phyloP scores from a whole-genome alignment of 208 protist species.

The Crithidia fasciculata region DNA sequence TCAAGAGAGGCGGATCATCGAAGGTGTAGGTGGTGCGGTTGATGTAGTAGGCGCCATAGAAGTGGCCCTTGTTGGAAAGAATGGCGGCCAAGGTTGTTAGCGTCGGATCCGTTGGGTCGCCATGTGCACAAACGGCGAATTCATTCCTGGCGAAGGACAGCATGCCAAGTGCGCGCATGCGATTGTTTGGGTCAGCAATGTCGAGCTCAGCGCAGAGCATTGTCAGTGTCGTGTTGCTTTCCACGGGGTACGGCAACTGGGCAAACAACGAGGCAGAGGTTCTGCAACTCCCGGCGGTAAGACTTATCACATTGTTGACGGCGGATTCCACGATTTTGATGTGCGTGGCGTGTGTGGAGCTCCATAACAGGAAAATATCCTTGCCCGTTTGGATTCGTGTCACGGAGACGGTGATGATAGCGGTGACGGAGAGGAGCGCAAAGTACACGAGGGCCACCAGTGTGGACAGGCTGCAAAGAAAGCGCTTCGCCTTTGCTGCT shows the following conservation, averaged over 20 bases:
- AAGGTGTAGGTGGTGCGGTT: conserved; percentile 3
- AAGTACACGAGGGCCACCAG: conserved; percentile 2
- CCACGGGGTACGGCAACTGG: not conserved
- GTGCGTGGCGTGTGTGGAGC: not conserved
- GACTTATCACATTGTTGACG: not conserved
- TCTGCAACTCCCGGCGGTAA: not conserved
- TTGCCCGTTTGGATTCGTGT: not conserved
- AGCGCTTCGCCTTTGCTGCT: not conserved
- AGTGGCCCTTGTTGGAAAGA: not conserved
- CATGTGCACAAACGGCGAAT: not conserved
- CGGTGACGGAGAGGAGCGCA: not conserved
- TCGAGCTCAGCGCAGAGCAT: conserved; percentile 5
- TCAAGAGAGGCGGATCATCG: not conserved
- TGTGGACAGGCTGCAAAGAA: not conserved
- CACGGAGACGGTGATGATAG: not conserved
- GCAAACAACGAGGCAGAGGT: not conserved
- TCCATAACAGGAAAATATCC: not conserved
- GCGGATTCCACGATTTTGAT: not conserved
- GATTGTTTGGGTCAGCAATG: not conserved
- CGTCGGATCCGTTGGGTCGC: not conserved
- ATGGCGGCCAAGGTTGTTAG: not conserved
- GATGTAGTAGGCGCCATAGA: conserved; percentile 3
- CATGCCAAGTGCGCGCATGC: not conserved
- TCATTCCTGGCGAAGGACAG: not conserved
- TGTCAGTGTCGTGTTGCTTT: conserved; percentile 8